Percentiles rank a stretch among this genome's conserved stretches.
Conservation (phyloP, 805 yeast species). For the Jamesozyma gamospora region DNA sequence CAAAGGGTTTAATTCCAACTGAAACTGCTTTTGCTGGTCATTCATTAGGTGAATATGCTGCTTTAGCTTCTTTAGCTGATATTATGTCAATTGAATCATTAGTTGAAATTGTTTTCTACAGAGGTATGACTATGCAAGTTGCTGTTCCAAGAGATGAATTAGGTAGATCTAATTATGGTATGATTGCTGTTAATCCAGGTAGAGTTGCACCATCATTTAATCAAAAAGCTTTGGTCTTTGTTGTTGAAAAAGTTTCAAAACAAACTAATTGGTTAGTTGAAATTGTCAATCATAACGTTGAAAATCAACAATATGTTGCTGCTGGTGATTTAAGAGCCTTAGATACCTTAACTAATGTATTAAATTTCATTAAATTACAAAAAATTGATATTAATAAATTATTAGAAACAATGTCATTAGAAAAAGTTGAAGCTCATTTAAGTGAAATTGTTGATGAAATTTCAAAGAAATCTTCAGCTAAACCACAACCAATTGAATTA, state of each 20-base stretch:
- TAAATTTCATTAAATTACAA: constrained; percentile 87
- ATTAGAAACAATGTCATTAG: constrained; percentile 71
- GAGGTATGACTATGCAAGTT: constrained; percentile 99
- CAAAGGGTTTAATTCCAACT: constrained; percentile 89
- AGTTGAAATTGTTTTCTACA: constrained; percentile 95
- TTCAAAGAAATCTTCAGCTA: constrained; percentile 66
- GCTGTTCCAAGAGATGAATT: constrained; percentile 94
- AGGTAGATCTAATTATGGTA: constrained; percentile 98
- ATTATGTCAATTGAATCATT: constrained; percentile 97
- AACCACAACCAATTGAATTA: constrained; percentile 93
- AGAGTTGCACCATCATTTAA: constrained; percentile 81
- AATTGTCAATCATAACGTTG: constrained; percentile 96
- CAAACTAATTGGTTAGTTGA: constrained; percentile 91
- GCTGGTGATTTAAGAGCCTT: constrained; percentile 97
- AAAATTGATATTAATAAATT: constrained; percentile 87
- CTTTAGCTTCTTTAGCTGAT: constrained; percentile 91
- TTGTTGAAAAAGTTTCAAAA: constrained; percentile 75
- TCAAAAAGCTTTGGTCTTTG: constrained; percentile 90
- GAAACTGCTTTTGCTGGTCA: constrained; percentile 97
- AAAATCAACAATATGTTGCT: constrained; percentile 95
- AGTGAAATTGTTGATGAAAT: constrained; percentile 82
- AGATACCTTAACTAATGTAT: constrained; percentile 85
- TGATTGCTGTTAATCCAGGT: constrained; percentile 97
- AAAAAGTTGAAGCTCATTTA: constrained; percentile 81
- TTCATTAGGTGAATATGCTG: constrained; percentile 98